These are phyloP conservation scores for Alloteropsis semialata DNA, from an alignment of 176 grass and related monocot species.

Conservation along the genomic window DNA sequence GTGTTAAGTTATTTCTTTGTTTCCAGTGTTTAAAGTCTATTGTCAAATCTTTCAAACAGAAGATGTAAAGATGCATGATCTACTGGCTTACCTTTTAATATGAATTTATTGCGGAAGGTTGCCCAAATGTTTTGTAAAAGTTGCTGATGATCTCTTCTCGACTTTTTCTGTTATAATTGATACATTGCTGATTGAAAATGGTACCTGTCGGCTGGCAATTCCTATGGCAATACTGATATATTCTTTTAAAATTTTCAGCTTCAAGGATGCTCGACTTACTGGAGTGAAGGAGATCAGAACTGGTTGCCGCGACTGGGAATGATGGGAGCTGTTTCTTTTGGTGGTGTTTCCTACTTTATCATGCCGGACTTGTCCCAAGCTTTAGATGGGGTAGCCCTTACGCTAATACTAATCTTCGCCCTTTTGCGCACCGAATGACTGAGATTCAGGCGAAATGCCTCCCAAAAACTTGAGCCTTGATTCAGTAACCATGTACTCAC, in stretches of 20 bases:
- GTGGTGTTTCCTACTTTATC: neutral
- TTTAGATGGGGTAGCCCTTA: neutral
- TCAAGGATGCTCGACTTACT: neutral
- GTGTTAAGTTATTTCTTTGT: too few species aligned
- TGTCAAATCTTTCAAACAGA: neutral
- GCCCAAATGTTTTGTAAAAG: too few species aligned
- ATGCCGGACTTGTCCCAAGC: neutral
- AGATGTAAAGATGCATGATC: neutral
- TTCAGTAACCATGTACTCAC: neutral
- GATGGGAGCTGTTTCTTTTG: neutral
- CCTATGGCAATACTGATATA: neutral
- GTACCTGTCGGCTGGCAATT: too few species aligned
- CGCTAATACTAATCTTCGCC: too few species aligned
- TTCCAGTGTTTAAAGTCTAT: too few species aligned
- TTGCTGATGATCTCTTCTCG: neutral
- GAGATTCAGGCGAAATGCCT: neutral
- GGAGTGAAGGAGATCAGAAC: neutral
- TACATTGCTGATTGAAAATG: too few species aligned
- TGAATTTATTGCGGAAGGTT: neutral
- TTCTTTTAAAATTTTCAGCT: neutral
- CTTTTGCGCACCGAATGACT: too few species aligned
- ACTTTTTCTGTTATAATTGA: too few species aligned
- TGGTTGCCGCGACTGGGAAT: neutral
- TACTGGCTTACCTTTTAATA: neutral
- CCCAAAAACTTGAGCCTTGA: neutral